Evolutionary conservation across 116 monocot genomes (phyloP), one percentile per base, ranked within the genome.

Genomic region (Cymodocea nodosa): DNA sequence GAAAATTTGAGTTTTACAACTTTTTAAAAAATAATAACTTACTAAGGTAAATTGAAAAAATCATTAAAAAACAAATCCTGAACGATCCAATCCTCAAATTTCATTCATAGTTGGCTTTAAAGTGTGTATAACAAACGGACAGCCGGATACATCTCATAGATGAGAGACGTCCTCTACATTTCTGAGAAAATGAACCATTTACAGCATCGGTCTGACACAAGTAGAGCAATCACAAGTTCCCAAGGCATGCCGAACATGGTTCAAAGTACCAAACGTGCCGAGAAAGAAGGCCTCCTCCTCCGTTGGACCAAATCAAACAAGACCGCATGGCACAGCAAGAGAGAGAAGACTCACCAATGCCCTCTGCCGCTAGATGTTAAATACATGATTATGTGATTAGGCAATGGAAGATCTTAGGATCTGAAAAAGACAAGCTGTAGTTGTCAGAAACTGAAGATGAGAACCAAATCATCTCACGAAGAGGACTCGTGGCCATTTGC

Each of bases 401-500:
- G 13, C 53, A 54, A 67, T 4, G 34, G 18, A 67, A 23, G 48
- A 44, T 50, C 64, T 50, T 48, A 36, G 44, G 49, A 50, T 20
- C 40, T 23, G 64, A 64, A 50, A 23, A 4, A 13, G 22, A 64
- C 14, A 22, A 19, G 11, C 20, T 44, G 44, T 7, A 44, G 44
- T 44, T 44, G 12, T 10, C 44, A 44, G 44, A 44, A 44, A 6
- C 40, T 40, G 6, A 10, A 44, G 44, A 12, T 10, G 44, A 54
- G n/a, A 24, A 34, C 30, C 20, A 54, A 6, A 67, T n/a, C 67
- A 13, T 52, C 67, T 54, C 35, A 53, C 10, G 67, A 67, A 6
- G 67, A 67, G n/a, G 67, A 53, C 6, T 53, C 53, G 19, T 67
- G 52, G 34, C 79, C 79, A 62, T 79, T 79, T 40, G 70, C 36